These are phyloP conservation scores for Gamarada debralockiae DNA, from an alignment of 495 filamentous ascomycete species.

Conservation along the genomic window DNA sequence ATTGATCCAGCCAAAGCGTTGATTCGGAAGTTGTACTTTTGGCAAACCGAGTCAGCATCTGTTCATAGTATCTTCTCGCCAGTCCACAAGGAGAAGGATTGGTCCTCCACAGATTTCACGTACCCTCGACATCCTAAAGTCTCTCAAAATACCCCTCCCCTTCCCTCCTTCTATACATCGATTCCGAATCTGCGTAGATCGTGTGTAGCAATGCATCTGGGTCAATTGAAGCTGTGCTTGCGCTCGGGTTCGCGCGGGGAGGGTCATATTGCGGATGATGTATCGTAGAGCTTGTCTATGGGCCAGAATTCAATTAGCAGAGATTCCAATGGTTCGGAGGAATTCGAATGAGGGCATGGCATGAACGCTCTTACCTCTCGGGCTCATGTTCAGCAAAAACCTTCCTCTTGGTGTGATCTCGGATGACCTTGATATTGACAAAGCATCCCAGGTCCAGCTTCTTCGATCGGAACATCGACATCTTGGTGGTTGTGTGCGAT, in stretches of 20 bases:
- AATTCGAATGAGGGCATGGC: not conserved
- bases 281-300: conserved; percentile 92
- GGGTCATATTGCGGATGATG: conserved; percentile 85
- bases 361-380: conserved; percentile 58
- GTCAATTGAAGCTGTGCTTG: conserved; percentile 89
- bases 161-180: conserved; percentile 87
- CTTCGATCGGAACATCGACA: conserved; percentile 83
- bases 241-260: conserved; percentile 74
- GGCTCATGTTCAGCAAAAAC: conserved; percentile 81
- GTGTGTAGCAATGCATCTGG: conserved; percentile 92
- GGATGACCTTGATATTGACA: conserved; percentile 76
- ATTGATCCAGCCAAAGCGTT: conserved; percentile 84
- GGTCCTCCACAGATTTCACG: conserved; percentile 29
- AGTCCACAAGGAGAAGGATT: not conserved
- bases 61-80: not conserved
- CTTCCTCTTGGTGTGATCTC: conserved; percentile 94
- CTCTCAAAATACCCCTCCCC: conserved; percentile 77
- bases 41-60: no score
- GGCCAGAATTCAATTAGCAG: not conserved
- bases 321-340: not conserved
- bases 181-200: conserved; percentile 89
- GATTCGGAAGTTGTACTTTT: conserved; percentile 84
- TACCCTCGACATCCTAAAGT: conserved; percentile 89
- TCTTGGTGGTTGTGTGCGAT: conserved; percentile 31
- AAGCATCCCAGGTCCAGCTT: conserved; percentile 83